A percentile compares a stretch with the other conserved stretches of the same genome.
Conservation (phyloP, 768 basidiomycete genomes). For the Hericium rajendrae region DNA sequence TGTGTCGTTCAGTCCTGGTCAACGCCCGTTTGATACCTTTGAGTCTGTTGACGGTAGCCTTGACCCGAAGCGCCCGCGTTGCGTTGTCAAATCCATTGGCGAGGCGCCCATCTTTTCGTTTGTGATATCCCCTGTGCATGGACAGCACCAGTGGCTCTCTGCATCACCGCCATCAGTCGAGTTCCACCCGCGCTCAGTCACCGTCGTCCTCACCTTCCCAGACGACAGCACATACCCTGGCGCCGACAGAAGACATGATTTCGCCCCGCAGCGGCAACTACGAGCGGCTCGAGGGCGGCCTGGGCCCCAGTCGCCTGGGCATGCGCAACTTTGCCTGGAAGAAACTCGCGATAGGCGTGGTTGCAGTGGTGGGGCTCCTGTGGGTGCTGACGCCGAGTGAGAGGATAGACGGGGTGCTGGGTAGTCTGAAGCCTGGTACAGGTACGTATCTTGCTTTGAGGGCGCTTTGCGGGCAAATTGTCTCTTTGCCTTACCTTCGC, state of each 20-base stretch:
- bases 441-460: neutral
- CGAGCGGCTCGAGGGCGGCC: conserved; percentile 53
- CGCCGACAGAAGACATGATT: conserved; percentile 14
- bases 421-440: conserved; percentile 21
- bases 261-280: conserved; percentile 37
- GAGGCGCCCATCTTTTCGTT: no score
- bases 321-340: conserved; percentile 43
- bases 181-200: neutral
- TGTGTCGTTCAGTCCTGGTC: no score
- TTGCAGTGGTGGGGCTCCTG: conserved; percentile 45
- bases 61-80: no score
- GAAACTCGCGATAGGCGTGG: conserved; percentile 54
- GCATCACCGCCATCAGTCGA: neutral
- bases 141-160: neutral
- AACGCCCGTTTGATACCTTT: no score
- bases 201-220: neutral
- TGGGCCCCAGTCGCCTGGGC: conserved; percentile 35
- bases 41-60: no score
- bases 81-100: no score
- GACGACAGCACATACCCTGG: neutral
- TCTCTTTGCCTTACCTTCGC: neutral
- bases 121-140: no score
- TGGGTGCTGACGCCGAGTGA: conserved; percentile 57
- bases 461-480: no score
- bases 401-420: conserved; percentile 9